Conservation (phyloP, 176 grass and related monocot species). For the Puya raimondii region DNA sequence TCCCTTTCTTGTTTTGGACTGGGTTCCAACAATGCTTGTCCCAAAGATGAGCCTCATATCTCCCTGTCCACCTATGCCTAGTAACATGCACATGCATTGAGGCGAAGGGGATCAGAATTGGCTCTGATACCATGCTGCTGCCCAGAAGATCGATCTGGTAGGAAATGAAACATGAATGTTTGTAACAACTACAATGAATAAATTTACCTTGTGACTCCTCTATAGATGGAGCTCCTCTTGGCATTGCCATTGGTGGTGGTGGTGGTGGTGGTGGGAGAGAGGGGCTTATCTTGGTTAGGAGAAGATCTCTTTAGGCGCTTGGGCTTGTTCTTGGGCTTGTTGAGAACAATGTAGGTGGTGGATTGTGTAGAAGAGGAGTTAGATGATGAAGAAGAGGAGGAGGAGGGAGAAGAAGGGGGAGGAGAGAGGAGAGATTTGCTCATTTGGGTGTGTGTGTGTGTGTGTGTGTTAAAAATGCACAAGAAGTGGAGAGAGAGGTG, state of each 20-base stretch:
- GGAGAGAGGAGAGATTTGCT: slow-evolving; percentile 26
- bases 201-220: slow-evolving; percentile 82
- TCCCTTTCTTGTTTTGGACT: slow-evolving; percentile 85
- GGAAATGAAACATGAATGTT: not conserved
- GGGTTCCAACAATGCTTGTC: slow-evolving; percentile 77
- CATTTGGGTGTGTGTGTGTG: slow-evolving; percentile 35
- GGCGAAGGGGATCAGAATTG: no score
- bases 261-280: slow-evolving; percentile 7
- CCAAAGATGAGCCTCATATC: slow-evolving; percentile 94
- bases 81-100: slow-evolving; percentile 12
- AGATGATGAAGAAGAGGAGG: slow-evolving; percentile 34
- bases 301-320: slow-evolving; percentile 41
- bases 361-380: slow-evolving; percentile 14
- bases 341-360: not conserved
- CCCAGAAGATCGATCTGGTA: not conserved
- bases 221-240: slow-evolving; percentile 81
- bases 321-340: slow-evolving; percentile 26
- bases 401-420: slow-evolving; percentile 23
- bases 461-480: slow-evolving; percentile 8
- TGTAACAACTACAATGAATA: no score
- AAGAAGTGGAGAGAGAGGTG: slow-evolving; percentile 7
- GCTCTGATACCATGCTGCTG: no score
- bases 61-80: slow-evolving; percentile 91
- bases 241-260: slow-evolving; percentile 13
- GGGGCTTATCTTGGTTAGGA: slow-evolving; percentile 14